A percentile compares a stretch with the other conserved stretches of the same genome.
phyloP scores from a whole-genome alignment of 768 basidiomycete species.

The Panaeolus papilionaceus region DNA sequence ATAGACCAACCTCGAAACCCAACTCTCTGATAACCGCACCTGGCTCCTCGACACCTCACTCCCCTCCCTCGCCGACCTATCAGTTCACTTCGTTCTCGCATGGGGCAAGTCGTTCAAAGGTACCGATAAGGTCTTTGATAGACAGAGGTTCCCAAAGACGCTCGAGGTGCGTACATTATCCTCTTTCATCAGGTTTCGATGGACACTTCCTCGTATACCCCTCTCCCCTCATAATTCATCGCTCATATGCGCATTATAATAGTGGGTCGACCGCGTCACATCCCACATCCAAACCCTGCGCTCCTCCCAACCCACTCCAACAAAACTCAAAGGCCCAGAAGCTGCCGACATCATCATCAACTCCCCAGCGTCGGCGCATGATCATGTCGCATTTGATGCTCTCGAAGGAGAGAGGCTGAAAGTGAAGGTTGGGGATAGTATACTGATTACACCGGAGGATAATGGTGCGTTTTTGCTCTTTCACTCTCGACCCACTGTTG shows the following conservation, averaged over 20 bases:
- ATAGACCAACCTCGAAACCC: slow-evolving; percentile 42
- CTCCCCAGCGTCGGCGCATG: slow-evolving; percentile 42
- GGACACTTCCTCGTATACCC: neutral
- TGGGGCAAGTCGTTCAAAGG: slow-evolving; percentile 49
- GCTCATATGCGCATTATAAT: neutral
- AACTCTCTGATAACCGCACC: slow-evolving; percentile 58
- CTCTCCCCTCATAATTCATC: neutral
- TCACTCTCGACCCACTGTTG: no score
- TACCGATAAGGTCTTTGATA: slow-evolving; percentile 44
- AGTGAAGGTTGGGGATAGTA: slow-evolving; percentile 42
- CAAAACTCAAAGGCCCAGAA: slow-evolving; percentile 42
- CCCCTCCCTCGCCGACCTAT: slow-evolving; percentile 59
- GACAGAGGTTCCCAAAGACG: slow-evolving; percentile 43
- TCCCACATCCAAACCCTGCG: slow-evolving; percentile 38
- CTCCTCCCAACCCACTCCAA: slow-evolving; percentile 31
- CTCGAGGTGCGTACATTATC: slow-evolving; percentile 40
- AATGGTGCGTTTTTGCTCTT: slow-evolving; percentile 40
- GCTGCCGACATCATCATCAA: slow-evolving; percentile 50
- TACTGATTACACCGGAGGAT: slow-evolving; percentile 54
- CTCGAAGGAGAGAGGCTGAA: slow-evolving; percentile 50
- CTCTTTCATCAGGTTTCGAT: neutral
- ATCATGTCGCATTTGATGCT: slow-evolving; percentile 50
- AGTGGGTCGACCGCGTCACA: slow-evolving; percentile 57
- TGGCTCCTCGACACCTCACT: slow-evolving; percentile 63
- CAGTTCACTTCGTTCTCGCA: slow-evolving; percentile 52